Evolutionary conservation across 305 asterid species (phyloP), one percentile per base, ranked within the genome.

Genomic region (Fraxinus nigra): DNA sequence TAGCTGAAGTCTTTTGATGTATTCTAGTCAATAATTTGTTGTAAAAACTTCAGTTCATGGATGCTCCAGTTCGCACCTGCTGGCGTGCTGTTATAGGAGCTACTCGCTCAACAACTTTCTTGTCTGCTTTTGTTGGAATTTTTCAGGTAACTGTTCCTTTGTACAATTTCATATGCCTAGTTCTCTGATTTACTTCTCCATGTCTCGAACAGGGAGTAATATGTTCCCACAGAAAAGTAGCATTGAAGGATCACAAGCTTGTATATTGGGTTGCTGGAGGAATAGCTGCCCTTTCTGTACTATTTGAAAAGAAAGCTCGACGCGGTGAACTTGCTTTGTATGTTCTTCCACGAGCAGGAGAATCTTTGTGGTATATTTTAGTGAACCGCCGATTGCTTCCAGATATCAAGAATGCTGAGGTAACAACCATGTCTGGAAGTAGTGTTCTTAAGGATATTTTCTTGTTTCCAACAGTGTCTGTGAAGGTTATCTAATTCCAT

Each of bases 331-430:
- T 96, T 77, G 98, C 98, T 77, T 85, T 96, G 37, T 96, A 96
- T 81, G 99, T 96, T 87, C 98, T 96, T 80, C 99, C 99, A 46
- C 90, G 98, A 84, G 98, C 99, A 76, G 99, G 95, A 85, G 98
- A 96, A 80, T 96, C 99, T 78, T 87, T 92, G 85, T 96, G 99
- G 99, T 90, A 89, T 90, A 96, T 96, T 80, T 86, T 96, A 82
- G 97, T 93, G 86, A 96, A 96, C 78, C 97, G 99, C 56, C 97
- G 78, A 86, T 82, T 96, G 84, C 91, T 96, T 81, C 99, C 98
- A 26, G 87, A 90, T 76, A 83, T 96, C 86, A 96, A 93, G 92
- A 92, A 96, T 84, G 93, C 98, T 30, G 99, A 96, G 99, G 99
- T 96, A 92, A 85, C 61, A 7, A 18, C 79, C 30, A 65, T 14